phyloP scores from a whole-genome alignment of 2,329 filamentous ascomycete species.

The Tolypocladium inflatum region DNA sequence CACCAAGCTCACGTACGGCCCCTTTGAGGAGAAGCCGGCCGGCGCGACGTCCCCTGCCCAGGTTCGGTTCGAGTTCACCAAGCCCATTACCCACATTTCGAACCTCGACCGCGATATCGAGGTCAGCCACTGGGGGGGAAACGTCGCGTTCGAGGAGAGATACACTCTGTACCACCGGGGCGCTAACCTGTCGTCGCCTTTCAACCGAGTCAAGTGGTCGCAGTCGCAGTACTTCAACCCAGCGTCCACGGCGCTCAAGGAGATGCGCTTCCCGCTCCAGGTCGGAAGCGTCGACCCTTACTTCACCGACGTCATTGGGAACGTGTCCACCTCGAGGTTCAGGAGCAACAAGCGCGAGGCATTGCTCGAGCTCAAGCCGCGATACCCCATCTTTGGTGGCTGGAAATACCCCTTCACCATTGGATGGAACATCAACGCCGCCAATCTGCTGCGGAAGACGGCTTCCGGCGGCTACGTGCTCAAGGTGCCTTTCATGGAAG shows the following conservation, averaged over 20 bases:
- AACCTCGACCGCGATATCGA: constrained; percentile 84
- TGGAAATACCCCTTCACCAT: constrained; percentile 98
- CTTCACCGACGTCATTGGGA: constrained; percentile 93
- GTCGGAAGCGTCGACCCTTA: constrained; percentile 79
- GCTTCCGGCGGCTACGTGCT: constrained; percentile 67
- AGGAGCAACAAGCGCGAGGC: constrained; percentile 67
- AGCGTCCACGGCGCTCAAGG: constrained; percentile 68
- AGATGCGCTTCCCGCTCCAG: constrained; percentile 70
- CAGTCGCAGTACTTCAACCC: constrained; percentile 66
- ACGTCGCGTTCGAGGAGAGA: constrained; percentile 87
- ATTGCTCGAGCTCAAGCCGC: constrained; percentile 81
- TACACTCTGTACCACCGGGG: constrained; percentile 83
- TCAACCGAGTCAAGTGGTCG: constrained; percentile 70
- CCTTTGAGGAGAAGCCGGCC: constrained; percentile 74
- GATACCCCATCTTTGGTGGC: constrained; percentile 92
- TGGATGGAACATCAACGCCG: constrained; percentile 86
- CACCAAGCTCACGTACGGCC: constrained; percentile 78
- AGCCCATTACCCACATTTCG: constrained; percentile 73
- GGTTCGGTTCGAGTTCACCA: constrained; percentile 92
- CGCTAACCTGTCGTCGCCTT: constrained; percentile 64
- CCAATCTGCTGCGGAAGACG: constrained; percentile 61
- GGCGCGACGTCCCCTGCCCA: constrained; percentile 62
- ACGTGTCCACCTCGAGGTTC: constrained; percentile 90
- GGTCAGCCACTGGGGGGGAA: constrained; percentile 96
- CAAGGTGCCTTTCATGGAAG: constrained; percentile 87